Conservation (phyloP, 306 rosid genomes). For the Gleditsia sinensis region DNA sequence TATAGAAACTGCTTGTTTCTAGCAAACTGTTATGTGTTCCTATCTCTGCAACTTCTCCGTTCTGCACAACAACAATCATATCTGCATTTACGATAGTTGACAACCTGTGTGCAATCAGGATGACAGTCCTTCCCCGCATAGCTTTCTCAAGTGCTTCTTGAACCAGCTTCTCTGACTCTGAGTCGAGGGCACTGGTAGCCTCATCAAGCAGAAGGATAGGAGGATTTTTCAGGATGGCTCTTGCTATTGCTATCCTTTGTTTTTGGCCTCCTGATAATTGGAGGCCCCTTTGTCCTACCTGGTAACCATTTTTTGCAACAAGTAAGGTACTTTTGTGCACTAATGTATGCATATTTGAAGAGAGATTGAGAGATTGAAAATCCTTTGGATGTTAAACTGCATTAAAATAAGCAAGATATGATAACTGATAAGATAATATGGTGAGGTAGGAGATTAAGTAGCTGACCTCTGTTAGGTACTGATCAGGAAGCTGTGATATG, state of each 20-base stretch:
- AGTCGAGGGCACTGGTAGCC: conserved; percentile 93
- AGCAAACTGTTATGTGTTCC: conserved; percentile 81
- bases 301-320: not conserved
- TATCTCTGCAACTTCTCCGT: conserved; percentile 66
- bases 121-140: conserved; percentile 75
- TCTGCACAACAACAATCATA: conserved; percentile 72
- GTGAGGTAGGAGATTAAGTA: conserved; percentile 21
- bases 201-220: conserved; percentile 84
- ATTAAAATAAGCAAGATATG: not conserved
- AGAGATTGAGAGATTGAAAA: not conserved
- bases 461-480: conserved; percentile 75
- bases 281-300: conserved; percentile 87
- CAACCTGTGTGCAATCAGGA: conserved; percentile 82
- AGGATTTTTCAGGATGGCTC: conserved; percentile 86
- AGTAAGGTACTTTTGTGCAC: not conserved
- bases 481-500: conserved; percentile 75
- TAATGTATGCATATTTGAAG: not conserved
- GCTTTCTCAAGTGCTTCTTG: conserved; percentile 89
- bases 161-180: conserved; percentile 80
- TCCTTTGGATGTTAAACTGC: not conserved
- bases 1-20: conserved; percentile 63
- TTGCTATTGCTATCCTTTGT: conserved; percentile 86
- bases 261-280: conserved; percentile 94
- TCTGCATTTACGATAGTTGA: conserved; percentile 85
- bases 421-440: not conserved